A percentile compares a stretch with the other conserved stretches of the same genome.
These are phyloP conservation scores for Phytophthora boehmeriae DNA, from an alignment of 352 stramenopile species.

Conservation along the genomic window DNA sequence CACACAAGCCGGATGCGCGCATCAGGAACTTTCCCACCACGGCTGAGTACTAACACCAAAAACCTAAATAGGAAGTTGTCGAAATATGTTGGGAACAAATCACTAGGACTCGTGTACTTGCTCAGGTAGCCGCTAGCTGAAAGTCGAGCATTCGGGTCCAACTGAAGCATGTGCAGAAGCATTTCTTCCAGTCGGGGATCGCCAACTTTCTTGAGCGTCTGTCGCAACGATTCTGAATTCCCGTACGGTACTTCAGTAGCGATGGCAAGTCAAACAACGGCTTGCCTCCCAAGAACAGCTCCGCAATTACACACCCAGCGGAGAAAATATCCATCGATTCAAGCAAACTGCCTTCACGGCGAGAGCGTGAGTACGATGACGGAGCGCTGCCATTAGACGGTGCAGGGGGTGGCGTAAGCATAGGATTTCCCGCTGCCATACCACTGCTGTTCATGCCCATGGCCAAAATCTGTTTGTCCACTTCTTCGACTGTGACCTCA, in stretches of 20 bases:
- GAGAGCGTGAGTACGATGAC: slow-evolving; percentile 47
- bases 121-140: slow-evolving; percentile 91
- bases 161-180: slow-evolving; percentile 94
- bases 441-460: slow-evolving; percentile 48
- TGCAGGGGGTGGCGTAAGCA: slow-evolving; percentile 29
- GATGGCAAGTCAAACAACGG: slow-evolving; percentile 94
- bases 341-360: slow-evolving; percentile 66
- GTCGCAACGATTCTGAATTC: slow-evolving; percentile 68
- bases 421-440: slow-evolving; percentile 27
- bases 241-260: slow-evolving; percentile 89
- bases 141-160: slow-evolving; percentile 88
- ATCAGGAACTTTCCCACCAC: slow-evolving; percentile 89
- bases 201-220: slow-evolving; percentile 93
- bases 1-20: slow-evolving; percentile 92
- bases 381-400: slow-evolving; percentile 30
- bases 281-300: slow-evolving; percentile 96
- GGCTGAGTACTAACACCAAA: slow-evolving; percentile 82
- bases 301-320: slow-evolving; percentile 96
- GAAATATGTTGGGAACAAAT: slow-evolving; percentile 87
- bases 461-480: slow-evolving; percentile 74
- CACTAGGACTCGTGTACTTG: slow-evolving; percentile 71
- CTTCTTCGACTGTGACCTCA: slow-evolving; percentile 70
- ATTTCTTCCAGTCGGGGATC: slow-evolving; percentile 89
- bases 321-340: slow-evolving; percentile 99
- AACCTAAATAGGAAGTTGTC: slow-evolving; percentile 91